Conservation (phyloP, 108 stramenopile species). For the Aureococcus anophagefferens region DNA sequence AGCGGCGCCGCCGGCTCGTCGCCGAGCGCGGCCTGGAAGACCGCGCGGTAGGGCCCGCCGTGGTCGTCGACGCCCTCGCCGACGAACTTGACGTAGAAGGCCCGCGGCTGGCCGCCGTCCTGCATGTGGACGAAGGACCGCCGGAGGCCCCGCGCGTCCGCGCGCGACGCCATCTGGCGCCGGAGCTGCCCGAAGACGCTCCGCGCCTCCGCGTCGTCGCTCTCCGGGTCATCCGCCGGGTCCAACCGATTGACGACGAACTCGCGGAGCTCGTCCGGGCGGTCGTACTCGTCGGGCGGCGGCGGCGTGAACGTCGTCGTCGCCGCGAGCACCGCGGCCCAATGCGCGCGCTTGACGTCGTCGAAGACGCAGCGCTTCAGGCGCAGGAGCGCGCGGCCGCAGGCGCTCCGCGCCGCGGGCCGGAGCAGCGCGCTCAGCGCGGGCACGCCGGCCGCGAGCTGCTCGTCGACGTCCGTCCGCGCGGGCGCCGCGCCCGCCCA, state of each 20-base stretch:
- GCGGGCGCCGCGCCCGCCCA: no score
- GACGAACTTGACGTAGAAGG: conserved; percentile 91
- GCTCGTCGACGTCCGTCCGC: no score
- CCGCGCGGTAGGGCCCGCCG: conserved; percentile 89
- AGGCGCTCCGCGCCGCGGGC: no score
- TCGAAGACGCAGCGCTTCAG: conserved; percentile 34
- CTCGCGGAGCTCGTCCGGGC: conserved; percentile 78
- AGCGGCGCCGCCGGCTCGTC: conserved; percentile 52
- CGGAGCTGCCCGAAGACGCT: conserved; percentile 88
- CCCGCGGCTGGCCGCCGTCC: conserved; percentile 89
- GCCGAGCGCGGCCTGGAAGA: conserved; percentile 77
- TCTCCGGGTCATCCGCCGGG: conserved; percentile 28
- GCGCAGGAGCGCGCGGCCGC: no score
- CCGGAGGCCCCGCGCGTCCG: conserved; percentile 59
- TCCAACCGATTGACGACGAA: conserved; percentile 78
- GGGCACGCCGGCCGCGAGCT: no score
- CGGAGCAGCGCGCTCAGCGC: no score
- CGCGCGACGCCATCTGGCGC: conserved; percentile 72
- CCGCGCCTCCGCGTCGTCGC: conserved; percentile 39
- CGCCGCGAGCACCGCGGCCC: conserved; percentile 59
- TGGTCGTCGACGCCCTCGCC: conserved; percentile 98
- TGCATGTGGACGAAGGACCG: conserved; percentile 82
- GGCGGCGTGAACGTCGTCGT: conserved; percentile 84
- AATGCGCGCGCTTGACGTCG: conserved; percentile 57
- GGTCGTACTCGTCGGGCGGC: conserved; percentile 92